A percentile compares a stretch with the other conserved stretches of the same genome.
Evolutionary conservation across 805 yeast genomes (phyloP).

Genomic region (Candida oleophila): DNA sequence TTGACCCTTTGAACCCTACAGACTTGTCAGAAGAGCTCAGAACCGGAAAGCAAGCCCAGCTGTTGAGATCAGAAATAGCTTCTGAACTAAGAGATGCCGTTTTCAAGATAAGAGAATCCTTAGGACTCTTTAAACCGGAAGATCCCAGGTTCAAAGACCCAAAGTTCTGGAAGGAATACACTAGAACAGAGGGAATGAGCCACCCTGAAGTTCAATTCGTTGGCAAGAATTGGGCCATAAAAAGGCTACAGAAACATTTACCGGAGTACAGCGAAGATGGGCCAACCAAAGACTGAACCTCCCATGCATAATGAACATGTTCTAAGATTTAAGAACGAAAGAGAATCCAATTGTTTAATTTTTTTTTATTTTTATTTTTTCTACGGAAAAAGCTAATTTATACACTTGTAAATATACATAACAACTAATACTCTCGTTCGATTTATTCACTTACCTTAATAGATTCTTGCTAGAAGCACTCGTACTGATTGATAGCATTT

Average conservation of each 20-base stretch:
- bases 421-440: too few relatives aligned
- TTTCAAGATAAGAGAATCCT: slow-evolving; percentile 41
- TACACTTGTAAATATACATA: too few relatives aligned
- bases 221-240: slow-evolving; percentile 83
- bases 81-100: slow-evolving; percentile 65
- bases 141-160: slow-evolving; percentile 69
- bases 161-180: slow-evolving; percentile 71
- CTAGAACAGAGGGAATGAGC: slow-evolving; percentile 60
- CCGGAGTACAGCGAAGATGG: slow-evolving; percentile 24
- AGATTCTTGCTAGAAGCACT: too few relatives aligned
- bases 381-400: not conserved
- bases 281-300: not conserved
- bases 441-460: too few relatives aligned
- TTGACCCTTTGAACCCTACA: slow-evolving; percentile 48
- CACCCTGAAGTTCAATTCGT: slow-evolving; percentile 70
- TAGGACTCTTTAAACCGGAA: slow-evolving; percentile 52
- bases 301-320: not conserved
- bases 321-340: too few relatives aligned
- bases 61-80: slow-evolving; percentile 70
- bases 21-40: slow-evolving; percentile 65
- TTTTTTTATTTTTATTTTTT: not conserved
- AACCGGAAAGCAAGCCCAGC: slow-evolving; percentile 61
- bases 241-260: slow-evolving; percentile 58
- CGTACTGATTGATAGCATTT: too few relatives aligned
- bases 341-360: not conserved